Percentiles rank a stretch among this genome's conserved stretches.
Evolutionary conservation across 2,329 filamentous ascomycete species (phyloP).

Genomic region (Acrocalymma vagum): DNA sequence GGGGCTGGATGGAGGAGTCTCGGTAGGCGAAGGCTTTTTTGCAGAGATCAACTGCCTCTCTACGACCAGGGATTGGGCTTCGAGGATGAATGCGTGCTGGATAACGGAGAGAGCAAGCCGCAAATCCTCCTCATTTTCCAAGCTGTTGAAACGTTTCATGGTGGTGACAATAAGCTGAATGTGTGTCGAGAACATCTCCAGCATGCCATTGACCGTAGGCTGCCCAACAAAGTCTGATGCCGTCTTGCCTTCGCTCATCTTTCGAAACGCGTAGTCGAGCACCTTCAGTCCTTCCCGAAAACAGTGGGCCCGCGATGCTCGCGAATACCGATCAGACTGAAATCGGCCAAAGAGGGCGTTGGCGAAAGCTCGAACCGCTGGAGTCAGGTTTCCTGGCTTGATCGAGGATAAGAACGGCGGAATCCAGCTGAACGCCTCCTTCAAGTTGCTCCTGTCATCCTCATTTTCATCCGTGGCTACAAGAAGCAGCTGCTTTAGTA

Average conservation of each 20-base stretch:
- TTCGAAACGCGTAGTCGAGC: constrained; percentile 43
- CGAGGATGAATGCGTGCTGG: constrained; percentile 71
- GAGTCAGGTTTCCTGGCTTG: constrained; percentile 76
- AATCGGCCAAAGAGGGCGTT: constrained; percentile 76
- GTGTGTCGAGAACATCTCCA: constrained; percentile 72
- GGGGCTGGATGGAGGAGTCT: constrained; percentile 72
- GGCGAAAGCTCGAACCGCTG: constrained; percentile 81
- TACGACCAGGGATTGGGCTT: constrained; percentile 73
- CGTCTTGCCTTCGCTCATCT: constrained; percentile 41
- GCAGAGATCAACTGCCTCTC: constrained; percentile 73
- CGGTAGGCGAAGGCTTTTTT: constrained; percentile 69
- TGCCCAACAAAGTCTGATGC: constrained; percentile 48
- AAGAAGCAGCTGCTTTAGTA: constrained; percentile 68
- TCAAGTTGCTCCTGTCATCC: constrained; percentile 66
- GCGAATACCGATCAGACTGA: constrained; percentile 63
- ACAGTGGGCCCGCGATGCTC: constrained; percentile 67
- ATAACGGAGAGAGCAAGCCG: constrained; percentile 70
- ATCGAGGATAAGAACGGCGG: constrained; percentile 80
- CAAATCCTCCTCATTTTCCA: constrained; percentile 39
- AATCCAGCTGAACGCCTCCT: constrained; percentile 78
- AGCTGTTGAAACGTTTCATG: constrained; percentile 36
- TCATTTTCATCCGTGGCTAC: constrained; percentile 52
- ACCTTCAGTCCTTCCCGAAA: constrained; percentile 65
- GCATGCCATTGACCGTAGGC: constrained; percentile 61
- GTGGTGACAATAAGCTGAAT: constrained; percentile 49